A percentile compares a stretch with the other conserved stretches of the same genome.
Conservation (phyloP, 129 eudicot genomes). For the Apium graveolens region DNA sequence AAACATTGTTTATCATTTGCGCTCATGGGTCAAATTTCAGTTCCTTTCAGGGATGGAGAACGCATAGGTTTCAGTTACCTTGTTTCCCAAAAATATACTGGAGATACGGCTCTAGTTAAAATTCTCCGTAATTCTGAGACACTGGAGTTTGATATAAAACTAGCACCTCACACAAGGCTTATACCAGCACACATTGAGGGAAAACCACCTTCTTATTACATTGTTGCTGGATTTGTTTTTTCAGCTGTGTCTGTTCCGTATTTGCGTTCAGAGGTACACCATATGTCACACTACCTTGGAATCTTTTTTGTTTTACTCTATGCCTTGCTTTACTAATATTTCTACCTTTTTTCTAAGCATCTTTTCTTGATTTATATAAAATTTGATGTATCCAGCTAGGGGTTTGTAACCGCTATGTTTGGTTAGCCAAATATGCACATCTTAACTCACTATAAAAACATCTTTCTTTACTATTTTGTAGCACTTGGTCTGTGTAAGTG, state of each 20-base stretch:
- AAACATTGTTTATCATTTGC: background rate
- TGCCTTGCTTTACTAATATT: background rate
- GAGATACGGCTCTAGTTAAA: conserved; percentile 47
- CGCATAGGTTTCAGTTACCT: conserved; percentile 64
- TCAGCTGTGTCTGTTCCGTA: conserved; percentile 54
- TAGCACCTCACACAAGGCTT: conserved; percentile 47
- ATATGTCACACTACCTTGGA: background rate
- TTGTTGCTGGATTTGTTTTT: conserved; percentile 53
- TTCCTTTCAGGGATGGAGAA: conserved; percentile 61
- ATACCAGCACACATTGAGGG: conserved; percentile 53
- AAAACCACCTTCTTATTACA: conserved; percentile 53
- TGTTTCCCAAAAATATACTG: conserved; percentile 51
- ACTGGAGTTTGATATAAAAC: conserved; percentile 39
- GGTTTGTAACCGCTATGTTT: background rate
- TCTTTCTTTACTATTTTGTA: background rate
- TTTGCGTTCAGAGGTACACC: conserved; percentile 48
- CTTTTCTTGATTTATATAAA: background rate
- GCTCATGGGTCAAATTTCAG: conserved; percentile 21
- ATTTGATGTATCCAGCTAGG: background rate
- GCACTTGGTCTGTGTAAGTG: background rate
- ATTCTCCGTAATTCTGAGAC: conserved; percentile 43
- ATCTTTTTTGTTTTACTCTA: background rate
- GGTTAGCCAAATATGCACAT: background rate
- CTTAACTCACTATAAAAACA: background rate
- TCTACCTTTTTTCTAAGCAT: background rate